Evolutionary conservation across 2,329 filamentous ascomycete species (phyloP).

Genomic region (Arthrobotrys iridis): DNA sequence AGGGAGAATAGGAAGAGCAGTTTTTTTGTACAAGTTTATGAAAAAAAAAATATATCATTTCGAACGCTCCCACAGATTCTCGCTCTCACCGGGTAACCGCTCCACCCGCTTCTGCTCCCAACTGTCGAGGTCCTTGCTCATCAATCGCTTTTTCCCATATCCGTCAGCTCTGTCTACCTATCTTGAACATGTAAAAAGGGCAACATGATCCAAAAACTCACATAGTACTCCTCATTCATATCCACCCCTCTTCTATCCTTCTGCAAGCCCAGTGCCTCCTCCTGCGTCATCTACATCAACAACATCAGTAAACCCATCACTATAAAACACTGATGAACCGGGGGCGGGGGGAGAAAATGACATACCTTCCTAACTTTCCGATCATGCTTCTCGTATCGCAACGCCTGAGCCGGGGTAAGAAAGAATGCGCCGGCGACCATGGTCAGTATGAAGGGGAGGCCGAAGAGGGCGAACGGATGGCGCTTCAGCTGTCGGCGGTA

Average conservation of each 20-base stretch:
- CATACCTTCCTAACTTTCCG: slow-evolving; percentile 78
- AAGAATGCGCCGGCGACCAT: slow-evolving; percentile 94
- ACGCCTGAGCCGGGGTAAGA: slow-evolving; percentile 89
- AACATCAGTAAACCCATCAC: neutral
- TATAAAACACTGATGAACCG: neutral
- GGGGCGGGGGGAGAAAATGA: neutral
- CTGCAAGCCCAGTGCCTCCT: slow-evolving; percentile 85
- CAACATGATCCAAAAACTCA: slow-evolving; percentile 64
- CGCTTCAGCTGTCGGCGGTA: slow-evolving; percentile 80
- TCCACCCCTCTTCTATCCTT: slow-evolving; percentile 75
- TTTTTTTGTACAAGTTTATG: no score
- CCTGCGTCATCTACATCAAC: slow-evolving; percentile 70
- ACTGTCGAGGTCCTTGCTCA: slow-evolving; percentile 89
- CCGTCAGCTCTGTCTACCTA: neutral
- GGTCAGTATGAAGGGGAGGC: slow-evolving; percentile 87
- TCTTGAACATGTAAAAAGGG: neutral
- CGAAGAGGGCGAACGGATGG: slow-evolving; percentile 91
- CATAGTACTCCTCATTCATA: slow-evolving; percentile 87
- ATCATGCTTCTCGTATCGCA: slow-evolving; percentile 93
- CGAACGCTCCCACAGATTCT: slow-evolving; percentile 62
- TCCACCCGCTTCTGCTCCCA: slow-evolving; percentile 98
- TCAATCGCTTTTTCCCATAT: slow-evolving; percentile 71
- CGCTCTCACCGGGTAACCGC: slow-evolving; percentile 85
- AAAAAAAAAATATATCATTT: slow-evolving; percentile 2
- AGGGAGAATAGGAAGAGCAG: neutral